Evolutionary conservation across 2,329 filamentous ascomycete species (phyloP).

Genomic region (Orbilia blumenaviensis): DNA sequence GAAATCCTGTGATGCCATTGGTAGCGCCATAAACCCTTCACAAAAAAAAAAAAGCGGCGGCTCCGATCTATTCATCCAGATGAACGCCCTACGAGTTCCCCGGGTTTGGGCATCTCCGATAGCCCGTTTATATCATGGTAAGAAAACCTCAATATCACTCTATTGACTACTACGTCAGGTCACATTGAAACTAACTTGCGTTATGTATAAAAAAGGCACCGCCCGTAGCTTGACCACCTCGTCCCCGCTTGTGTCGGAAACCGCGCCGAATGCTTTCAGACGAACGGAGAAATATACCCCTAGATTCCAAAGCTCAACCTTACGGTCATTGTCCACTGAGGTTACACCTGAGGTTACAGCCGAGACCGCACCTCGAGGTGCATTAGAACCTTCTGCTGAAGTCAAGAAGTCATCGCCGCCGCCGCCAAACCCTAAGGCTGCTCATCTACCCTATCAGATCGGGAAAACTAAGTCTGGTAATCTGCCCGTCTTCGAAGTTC

Average conservation of each 20-base stretch:
- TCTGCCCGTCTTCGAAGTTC: conserved; percentile 24
- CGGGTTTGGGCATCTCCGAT: conserved; percentile 26
- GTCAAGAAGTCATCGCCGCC: background rate
- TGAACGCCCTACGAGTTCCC: conserved; percentile 38
- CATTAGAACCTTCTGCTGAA: background rate
- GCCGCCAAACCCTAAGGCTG: background rate
- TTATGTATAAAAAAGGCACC: conserved; percentile 4
- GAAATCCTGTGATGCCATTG: conserved; percentile 14
- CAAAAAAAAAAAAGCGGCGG: too few species aligned
- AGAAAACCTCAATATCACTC: background rate
- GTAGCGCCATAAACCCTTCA: background rate
- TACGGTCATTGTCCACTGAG: conserved; percentile 3
- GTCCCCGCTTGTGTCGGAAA: background rate
- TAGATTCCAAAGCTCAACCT: background rate
- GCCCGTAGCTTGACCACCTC: conserved; percentile 12
- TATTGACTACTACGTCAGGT: background rate
- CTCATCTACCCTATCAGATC: conserved; percentile 37
- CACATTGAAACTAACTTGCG: background rate
- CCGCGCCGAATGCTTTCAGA: background rate
- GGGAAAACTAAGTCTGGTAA: conserved; percentile 6
- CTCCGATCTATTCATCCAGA: conserved; percentile 23
- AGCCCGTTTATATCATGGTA: conserved; percentile 34
- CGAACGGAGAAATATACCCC: conserved; percentile 3
- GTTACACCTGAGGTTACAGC: background rate
- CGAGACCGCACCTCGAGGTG: background rate